A percentile compares a stretch with the other conserved stretches of the same genome.
Conservation (phyloP, 1,284 basidiomycete genomes). For the Ganoderma boninense region DNA sequence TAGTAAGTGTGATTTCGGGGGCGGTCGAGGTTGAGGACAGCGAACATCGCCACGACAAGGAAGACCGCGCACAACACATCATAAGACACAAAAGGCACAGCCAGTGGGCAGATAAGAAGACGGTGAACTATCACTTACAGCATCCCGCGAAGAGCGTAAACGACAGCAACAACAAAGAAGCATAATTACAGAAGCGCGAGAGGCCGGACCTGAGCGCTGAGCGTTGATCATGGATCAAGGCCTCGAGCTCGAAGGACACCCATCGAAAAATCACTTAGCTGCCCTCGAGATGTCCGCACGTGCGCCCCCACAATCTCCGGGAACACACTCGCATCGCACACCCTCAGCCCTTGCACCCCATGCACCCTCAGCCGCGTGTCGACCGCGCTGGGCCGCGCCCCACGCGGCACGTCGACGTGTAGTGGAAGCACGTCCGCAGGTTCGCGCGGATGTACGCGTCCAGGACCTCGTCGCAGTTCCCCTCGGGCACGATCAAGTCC, state of each 20-base stretch:
- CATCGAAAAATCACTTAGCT: background rate
- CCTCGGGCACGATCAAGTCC: constrained; percentile 41
- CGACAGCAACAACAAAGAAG: background rate
- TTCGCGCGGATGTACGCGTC: constrained; percentile 40
- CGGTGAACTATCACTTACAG: background rate
- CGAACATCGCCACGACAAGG: background rate
- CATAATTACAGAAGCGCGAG: background rate
- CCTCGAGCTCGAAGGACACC: no score
- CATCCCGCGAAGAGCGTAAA: background rate
- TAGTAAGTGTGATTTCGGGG: background rate
- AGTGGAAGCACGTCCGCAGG: constrained; percentile 46
- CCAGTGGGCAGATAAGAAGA: background rate
- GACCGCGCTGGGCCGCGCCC: constrained; percentile 49
- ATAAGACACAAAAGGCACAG: background rate
- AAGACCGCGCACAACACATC: background rate
- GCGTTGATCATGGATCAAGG: no score
- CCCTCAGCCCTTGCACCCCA: constrained; percentile 49
- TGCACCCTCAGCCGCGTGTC: constrained; percentile 59
- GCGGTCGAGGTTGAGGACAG: background rate
- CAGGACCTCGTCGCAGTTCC: constrained; percentile 32
- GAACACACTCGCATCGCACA: constrained; percentile 52
- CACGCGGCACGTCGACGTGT: constrained; percentile 46
- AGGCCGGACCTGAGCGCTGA: background rate
- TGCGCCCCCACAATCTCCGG: constrained; percentile 47
- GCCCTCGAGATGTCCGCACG: constrained; percentile 33